Base-by-base conservation (phyloP, 306 rosid species). In the Quillaja saponaria region DNA sequence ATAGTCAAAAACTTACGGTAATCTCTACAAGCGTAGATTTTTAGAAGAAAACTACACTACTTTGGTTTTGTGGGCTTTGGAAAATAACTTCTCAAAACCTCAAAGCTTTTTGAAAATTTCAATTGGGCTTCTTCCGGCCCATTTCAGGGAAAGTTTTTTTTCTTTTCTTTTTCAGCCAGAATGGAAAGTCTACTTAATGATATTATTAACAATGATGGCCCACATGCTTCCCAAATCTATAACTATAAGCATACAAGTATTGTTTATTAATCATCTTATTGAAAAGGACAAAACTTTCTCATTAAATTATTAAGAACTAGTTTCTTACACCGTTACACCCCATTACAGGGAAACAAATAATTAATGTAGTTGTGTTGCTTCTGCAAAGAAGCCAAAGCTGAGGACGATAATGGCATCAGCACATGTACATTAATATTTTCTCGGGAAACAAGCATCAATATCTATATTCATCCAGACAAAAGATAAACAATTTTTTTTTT, bases 351-450 rank as follows among this genome's bases (percentile, higher is more conserved):
- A 47, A 31, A 3, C 3, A 16, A 11, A 46, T 11, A 0, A 38
- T 44, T 33, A 61, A 28, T 39, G 8, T 11, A 44, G 40, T 14
- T 20, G 10, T 25, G 39, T 8, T 15, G 40, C 35, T 45, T 64
- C 10, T 15, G 3, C 12, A 13, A 49, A 8, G 12, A 48, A n/a
- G n/a, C n/a, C n/a, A n/a, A n/a, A n/a, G 13, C 6, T 40, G 14
- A 37, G 59, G 68, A 34, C 45, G 67, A 60, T 68, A 38, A 16
- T 19, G 49, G 17, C 68, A 42, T 57, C 55, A 51, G 35, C 58
- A 58, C 34, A 17, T 37, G 7, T 33, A 7, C n/a, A 17, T 50
- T 18, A 8, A 11, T 47, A 35, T 10, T 66, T 66, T 20, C 67
- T 49, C 68, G 37, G 61, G 61, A 63, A 56, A 63, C 60, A 64